Base-by-base conservation (phyloP, 2,329 filamentous ascomycete genomes). In the Zelopaecilomyces penicillatus region DNA sequence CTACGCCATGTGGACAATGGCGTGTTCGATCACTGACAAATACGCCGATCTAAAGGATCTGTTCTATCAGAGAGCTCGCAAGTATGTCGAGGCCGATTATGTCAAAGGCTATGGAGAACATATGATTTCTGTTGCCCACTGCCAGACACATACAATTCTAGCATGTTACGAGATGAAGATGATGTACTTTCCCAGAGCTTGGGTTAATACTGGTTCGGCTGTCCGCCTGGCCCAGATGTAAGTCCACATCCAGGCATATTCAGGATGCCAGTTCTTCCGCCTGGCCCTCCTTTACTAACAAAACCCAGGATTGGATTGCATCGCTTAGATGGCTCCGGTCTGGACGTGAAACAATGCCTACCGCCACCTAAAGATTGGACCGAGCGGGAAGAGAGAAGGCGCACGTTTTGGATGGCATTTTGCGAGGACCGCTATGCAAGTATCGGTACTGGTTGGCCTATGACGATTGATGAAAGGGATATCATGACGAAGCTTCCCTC, bases 401-500 rank as follows among this genome's bases (percentile, higher is more conserved):
- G 93, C 52, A 95, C 89, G 0, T 97, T 97, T 54, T 98, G 93
- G 93, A 84, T 93, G 80, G 80, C 85, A 4, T 97, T 95, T 58
- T 88, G 84, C 54, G 72, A 89, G 50, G 93, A 97, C 59, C 80
- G 93, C 42, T 97, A 95, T 65, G 87, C 89, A 5, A 96, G 89
- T 57, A 93, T 96, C 45, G 93, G 93, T 31, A 97, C 93, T 2
- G 93, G 93, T 5, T 97, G 93, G 93, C 93, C 93, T 1, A 91
- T 97, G 86, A 82, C 78, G 1, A 79, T 97, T 44, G 91, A 97
- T 52, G 93, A 98, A 66, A 79, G 77, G 59, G 93, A 98, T 69
- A 87, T 97, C 53, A 74, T 85, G 68, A 94, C 89, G 27, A 85
- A 89, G 53, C 71, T 98, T 28, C 93, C 93, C 3, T 70, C 84